Conservation (phyloP, 1,139 yeast species). For the Candida tropicalis region DNA sequence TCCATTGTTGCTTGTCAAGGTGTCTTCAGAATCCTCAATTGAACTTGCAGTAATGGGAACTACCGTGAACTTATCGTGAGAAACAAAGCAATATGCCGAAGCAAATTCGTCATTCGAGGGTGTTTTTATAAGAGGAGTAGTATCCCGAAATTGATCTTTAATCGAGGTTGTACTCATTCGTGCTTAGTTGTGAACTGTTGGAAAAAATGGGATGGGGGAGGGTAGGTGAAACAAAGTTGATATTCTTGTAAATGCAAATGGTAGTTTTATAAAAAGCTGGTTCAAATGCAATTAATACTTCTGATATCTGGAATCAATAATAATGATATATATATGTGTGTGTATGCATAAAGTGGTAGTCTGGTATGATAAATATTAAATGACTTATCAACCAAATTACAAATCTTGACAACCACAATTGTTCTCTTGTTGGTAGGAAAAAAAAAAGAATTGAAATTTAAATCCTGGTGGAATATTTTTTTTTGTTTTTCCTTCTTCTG, state of each 20-base stretch:
- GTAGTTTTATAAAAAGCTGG: no score
- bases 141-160: background rate
- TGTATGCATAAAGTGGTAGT: no score
- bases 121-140: background rate
- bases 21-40: conserved; percentile 3
- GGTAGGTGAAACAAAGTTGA: background rate
- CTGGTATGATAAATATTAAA: no score
- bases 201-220: background rate
- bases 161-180: background rate
- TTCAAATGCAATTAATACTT: no score
- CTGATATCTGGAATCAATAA: no score
- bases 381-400: no score
- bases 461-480: no score
- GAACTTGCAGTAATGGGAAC: conserved; percentile 28
- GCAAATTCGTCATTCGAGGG: conserved; percentile 4
- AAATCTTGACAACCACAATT: conserved; percentile 1
- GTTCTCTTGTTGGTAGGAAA: background rate
- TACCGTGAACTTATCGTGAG: conserved; percentile 41
- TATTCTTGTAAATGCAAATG: background rate
- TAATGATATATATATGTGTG: no score
- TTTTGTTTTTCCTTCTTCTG: no score
- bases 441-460: background rate
- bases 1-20: background rate
- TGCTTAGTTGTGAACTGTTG: no score
- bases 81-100: conserved; percentile 41